Percentiles rank a stretch among this genome's conserved stretches.
phyloP scores from a whole-genome alignment of 441 rosid genomes.

The Gossypium armourianum region DNA sequence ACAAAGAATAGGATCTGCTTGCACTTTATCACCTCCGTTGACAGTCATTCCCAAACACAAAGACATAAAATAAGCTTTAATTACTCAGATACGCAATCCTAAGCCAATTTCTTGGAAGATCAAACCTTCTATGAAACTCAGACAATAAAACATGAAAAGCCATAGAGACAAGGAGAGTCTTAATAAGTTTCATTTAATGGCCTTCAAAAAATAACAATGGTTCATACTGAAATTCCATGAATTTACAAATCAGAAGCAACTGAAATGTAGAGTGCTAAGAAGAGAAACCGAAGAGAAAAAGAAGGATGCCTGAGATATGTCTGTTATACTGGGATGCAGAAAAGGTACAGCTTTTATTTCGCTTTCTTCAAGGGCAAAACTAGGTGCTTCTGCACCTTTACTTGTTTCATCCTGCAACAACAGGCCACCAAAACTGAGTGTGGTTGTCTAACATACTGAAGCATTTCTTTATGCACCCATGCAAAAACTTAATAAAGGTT shows the following conservation, averaged over 20 bases:
- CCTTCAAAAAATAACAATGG: slow-evolving; percentile 1
- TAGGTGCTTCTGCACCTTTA: neutral
- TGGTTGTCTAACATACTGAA: neutral
- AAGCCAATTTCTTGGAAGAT: neutral
- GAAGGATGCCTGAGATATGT: slow-evolving; percentile 5
- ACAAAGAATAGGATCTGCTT: neutral
- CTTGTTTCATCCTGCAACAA: neutral
- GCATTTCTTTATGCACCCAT: neutral
- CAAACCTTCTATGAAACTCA: slow-evolving; percentile 2
- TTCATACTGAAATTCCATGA: neutral
- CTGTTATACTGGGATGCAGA: slow-evolving; percentile 15
- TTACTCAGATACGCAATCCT: neutral
- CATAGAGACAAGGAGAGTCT: neutral
- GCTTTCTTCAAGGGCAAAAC: slow-evolving; percentile 10
- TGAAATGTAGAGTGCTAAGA: neutral
- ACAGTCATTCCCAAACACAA: neutral
- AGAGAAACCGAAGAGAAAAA: neutral
- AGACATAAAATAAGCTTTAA: slow-evolving; percentile 6
- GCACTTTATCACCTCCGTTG: neutral
- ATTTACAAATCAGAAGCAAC: slow-evolving; percentile 1
- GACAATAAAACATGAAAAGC: neutral
- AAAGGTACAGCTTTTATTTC: slow-evolving; percentile 17
- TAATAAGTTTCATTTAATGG: neutral
- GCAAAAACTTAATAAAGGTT: neutral
- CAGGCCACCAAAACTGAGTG: neutral